phyloP scores from a whole-genome alignment of 1,139 yeast species.

The Diutina sp. region DNA sequence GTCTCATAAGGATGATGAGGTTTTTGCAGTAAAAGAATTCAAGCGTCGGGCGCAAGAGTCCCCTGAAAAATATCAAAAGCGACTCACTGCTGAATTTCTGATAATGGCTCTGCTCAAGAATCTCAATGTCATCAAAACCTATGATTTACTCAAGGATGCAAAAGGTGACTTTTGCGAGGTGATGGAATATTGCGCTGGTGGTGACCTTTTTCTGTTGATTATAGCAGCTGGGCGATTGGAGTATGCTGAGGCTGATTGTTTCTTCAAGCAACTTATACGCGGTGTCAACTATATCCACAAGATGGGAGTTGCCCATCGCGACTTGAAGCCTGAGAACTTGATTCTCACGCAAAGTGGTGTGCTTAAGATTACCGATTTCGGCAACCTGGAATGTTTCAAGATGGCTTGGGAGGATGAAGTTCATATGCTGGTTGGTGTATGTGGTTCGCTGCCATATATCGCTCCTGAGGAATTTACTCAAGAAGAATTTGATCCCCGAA shows the following conservation, averaged over 20 bases:
- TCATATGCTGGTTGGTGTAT: constrained; percentile 72
- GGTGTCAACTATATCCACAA: constrained; percentile 96
- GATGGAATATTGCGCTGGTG: constrained; percentile 94
- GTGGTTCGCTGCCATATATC: constrained; percentile 86
- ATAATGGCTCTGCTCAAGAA: constrained; percentile 36
- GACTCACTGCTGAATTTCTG: constrained; percentile 35
- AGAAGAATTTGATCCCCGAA: constrained; percentile 74
- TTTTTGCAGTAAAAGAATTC: constrained; percentile 38
- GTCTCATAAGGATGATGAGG: constrained; percentile 24
- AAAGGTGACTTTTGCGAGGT: constrained; percentile 93
- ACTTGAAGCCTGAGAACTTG: constrained; percentile 87
- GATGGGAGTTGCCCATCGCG: constrained; percentile 95
- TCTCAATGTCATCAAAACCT: constrained; percentile 59
- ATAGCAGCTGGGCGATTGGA: constrained; percentile 77
- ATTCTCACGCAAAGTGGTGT: constrained; percentile 69
- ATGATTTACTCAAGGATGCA: constrained; percentile 80
- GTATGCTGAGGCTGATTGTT: constrained; percentile 86
- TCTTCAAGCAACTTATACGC: constrained; percentile 78
- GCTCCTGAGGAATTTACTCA: constrained; percentile 88
- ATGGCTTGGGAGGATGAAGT: constrained; percentile 95
- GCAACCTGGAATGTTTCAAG: constrained; percentile 88
- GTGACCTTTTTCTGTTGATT: constrained; percentile 80
- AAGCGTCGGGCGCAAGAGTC: constrained; percentile 27
- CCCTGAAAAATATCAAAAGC: constrained; percentile 31
- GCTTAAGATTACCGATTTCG: constrained; percentile 87